These are phyloP conservation scores for Chaetomiaceae sp. DNA, from an alignment of 2,329 filamentous ascomycete genomes.

Conservation along the genomic window DNA sequence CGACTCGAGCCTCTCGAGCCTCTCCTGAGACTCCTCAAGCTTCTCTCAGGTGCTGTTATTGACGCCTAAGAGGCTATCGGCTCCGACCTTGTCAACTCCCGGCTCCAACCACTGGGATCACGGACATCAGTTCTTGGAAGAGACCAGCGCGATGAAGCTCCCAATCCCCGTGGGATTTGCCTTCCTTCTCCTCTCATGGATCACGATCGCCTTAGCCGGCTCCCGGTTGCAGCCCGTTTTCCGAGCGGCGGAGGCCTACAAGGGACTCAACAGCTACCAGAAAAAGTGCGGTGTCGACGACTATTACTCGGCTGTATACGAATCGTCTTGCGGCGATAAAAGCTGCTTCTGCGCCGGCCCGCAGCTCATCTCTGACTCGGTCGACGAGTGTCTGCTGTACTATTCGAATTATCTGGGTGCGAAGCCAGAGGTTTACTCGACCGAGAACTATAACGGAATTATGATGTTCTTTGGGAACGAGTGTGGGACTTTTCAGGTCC, in stretches of 20 bases:
- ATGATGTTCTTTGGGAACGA: not conserved
- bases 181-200: too few species aligned
- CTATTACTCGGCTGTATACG: not conserved
- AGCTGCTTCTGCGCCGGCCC: not conserved
- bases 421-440: not conserved
- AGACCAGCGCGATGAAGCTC: too few species aligned
- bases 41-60: too few species aligned
- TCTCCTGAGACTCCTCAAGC: too few species aligned
- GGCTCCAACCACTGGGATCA: too few species aligned
- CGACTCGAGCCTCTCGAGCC: too few species aligned
- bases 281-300: not conserved
- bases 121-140: too few species aligned
- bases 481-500: not conserved
- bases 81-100: too few species aligned
- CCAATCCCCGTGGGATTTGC: too few species aligned
- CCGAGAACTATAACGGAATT: not conserved
- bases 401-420: not conserved
- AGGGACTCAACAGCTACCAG: not conserved
- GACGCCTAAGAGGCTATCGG: too few species aligned
- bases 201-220: not conserved
- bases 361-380: not conserved
- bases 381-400: not conserved
- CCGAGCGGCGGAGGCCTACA: not conserved
- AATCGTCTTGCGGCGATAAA: not conserved
- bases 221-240: not conserved